phyloP scores from a whole-genome alignment of 495 filamentous ascomycete species.

The Trypethelium eluteriae region DNA sequence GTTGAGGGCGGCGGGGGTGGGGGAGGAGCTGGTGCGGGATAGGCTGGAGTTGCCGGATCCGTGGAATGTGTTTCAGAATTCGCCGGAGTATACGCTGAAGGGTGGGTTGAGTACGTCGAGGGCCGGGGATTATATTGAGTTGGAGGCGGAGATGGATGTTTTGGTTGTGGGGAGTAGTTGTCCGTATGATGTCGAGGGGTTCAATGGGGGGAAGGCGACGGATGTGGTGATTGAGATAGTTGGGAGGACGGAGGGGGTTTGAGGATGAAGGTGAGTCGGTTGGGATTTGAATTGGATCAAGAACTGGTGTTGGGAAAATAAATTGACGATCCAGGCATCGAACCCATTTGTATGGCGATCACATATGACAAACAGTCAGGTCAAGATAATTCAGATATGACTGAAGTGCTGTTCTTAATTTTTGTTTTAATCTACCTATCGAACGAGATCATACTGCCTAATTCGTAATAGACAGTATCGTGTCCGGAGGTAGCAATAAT shows the following conservation, averaged over 20 bases:
- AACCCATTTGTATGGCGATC: no score
- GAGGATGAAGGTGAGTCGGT: background rate
- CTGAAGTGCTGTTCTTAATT: no score
- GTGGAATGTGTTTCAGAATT: constrained; percentile 38
- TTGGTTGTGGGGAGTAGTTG: constrained; percentile 35
- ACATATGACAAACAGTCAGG: no score
- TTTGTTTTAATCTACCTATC: no score
- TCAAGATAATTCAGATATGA: no score
- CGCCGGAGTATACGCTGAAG: constrained; percentile 37
- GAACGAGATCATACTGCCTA: no score
- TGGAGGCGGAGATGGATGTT: constrained; percentile 34
- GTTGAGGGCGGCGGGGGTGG: constrained; percentile 13
- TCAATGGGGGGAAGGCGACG: constrained; percentile 36
- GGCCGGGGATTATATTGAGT: constrained; percentile 37
- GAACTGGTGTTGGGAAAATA: no score
- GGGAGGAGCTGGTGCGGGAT: background rate
- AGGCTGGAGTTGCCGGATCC: constrained; percentile 27
- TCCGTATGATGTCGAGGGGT: constrained; percentile 37
- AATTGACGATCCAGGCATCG: no score
- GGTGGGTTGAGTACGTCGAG: constrained; percentile 27
- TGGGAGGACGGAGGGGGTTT: background rate
- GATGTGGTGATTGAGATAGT: constrained; percentile 34
- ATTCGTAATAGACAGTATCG: no score
- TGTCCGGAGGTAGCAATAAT: no score
- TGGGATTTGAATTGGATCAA: no score